A percentile compares a stretch with the other conserved stretches of the same genome.
Conservation (phyloP, 495 filamentous ascomycete genomes). For the Amorphotheca resinae region DNA sequence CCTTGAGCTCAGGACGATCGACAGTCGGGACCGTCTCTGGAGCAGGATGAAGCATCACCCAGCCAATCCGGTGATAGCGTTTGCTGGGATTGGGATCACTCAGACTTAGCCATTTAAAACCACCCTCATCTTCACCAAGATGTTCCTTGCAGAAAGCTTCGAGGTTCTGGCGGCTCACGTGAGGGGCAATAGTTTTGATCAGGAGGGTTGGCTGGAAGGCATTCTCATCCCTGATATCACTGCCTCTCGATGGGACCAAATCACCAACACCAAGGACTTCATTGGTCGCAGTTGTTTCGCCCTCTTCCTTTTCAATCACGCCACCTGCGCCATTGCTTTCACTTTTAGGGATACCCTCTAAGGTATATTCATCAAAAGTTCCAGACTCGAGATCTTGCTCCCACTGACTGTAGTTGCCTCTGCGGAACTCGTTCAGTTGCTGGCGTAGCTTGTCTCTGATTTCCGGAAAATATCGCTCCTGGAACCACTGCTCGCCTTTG, state of each 20-base stretch:
- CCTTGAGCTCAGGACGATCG: slow-evolving; percentile 23
- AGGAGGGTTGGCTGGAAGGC: slow-evolving; percentile 78
- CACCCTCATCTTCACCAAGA: slow-evolving; percentile 71
- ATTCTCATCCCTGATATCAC: slow-evolving; percentile 73
- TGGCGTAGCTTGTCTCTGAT: slow-evolving; percentile 54
- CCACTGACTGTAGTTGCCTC: slow-evolving; percentile 68
- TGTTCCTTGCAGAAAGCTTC: slow-evolving; percentile 88
- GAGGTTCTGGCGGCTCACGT: slow-evolving; percentile 86
- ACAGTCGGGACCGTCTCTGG: slow-evolving; percentile 45
- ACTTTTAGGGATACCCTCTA: slow-evolving; percentile 90
- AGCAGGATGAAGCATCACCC: slow-evolving; percentile 85
- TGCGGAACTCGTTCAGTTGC: slow-evolving; percentile 62
- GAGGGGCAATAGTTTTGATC: slow-evolving; percentile 96
- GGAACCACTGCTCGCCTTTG: slow-evolving; percentile 95
- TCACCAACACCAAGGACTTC: slow-evolving; percentile 89
- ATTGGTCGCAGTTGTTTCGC: slow-evolving; percentile 75
- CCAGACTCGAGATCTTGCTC: slow-evolving; percentile 69
- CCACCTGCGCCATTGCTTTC: slow-evolving; percentile 83
- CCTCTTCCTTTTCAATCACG: slow-evolving; percentile 86
- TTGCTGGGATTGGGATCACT: slow-evolving; percentile 96
- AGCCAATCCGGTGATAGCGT: slow-evolving; percentile 94
- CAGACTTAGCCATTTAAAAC: slow-evolving; percentile 82
- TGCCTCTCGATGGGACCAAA: slow-evolving; percentile 64
- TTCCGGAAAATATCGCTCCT: slow-evolving; percentile 82
- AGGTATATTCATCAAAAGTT: slow-evolving; percentile 82